These are phyloP conservation scores for Pythium aristosporum DNA, from an alignment of 352 stramenopile species.

Conservation along the genomic window DNA sequence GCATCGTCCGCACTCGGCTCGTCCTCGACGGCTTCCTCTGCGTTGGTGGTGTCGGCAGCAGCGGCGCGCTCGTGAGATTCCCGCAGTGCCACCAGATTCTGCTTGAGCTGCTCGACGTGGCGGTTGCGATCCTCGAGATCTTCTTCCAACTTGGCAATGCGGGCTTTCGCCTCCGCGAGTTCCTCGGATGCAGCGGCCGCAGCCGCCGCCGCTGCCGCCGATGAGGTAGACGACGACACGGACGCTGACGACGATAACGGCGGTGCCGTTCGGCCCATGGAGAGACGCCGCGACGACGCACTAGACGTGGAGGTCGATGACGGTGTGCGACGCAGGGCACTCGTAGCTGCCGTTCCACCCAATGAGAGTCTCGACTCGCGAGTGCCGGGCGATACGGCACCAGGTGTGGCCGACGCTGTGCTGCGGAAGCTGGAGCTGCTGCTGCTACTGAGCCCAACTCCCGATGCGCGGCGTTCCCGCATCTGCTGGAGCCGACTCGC, in stretches of 20 bases:
- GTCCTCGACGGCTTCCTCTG: constrained; percentile 34
- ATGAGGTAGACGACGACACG: background rate
- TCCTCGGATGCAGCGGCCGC: constrained; percentile 37
- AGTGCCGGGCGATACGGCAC: constrained; percentile 3
- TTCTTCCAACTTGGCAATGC: constrained; percentile 60
- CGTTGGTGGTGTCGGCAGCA: background rate
- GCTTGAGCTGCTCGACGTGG: constrained; percentile 64
- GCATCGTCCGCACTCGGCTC: constrained; percentile 19
- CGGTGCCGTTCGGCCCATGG: constrained; percentile 14
- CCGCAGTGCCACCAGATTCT: constrained; percentile 54
- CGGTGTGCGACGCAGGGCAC: constrained; percentile 15
- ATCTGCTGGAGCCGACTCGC: constrained; percentile 22
- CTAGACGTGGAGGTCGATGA: constrained; percentile 1
- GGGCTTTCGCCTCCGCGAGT: constrained; percentile 44
- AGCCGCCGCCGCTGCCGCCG: background rate
- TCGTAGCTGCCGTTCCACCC: constrained; percentile 6
- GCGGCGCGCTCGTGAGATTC: constrained; percentile 28
- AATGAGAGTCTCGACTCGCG: constrained; percentile 16
- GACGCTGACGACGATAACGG: constrained; percentile 13
- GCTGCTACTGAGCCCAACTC: constrained; percentile 15
- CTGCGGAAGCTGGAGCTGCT: constrained; percentile 10
- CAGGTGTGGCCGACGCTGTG: constrained; percentile 11
- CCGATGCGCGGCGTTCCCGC: constrained; percentile 2
- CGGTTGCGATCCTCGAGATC: constrained; percentile 71
- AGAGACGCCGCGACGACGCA: constrained; percentile 20